A percentile compares a stretch with the other conserved stretches of the same genome.
Evolutionary conservation across 306 rosid genomes (phyloP).

Genomic region (Cicer yamashitae): DNA sequence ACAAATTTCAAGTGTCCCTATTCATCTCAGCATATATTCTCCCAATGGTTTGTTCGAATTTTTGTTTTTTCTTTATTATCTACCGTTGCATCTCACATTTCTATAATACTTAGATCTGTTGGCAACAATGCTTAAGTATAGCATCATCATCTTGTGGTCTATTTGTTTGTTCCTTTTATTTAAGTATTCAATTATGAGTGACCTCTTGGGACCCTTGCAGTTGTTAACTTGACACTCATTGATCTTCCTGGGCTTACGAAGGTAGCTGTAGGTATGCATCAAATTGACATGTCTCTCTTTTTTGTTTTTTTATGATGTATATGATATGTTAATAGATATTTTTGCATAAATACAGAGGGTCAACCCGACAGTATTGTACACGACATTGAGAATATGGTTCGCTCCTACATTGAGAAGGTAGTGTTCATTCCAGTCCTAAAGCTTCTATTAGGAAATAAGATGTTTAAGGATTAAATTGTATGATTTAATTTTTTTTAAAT

Average conservation of each 20-base stretch:
- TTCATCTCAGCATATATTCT: slow-evolving; percentile 94
- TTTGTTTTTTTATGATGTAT: slow-evolving; percentile 7
- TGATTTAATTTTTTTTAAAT: slow-evolving; percentile 1
- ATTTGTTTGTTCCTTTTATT: slow-evolving; percentile 5
- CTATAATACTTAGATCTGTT: background rate
- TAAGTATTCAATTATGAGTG: slow-evolving; percentile 14
- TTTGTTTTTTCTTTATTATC: slow-evolving; percentile 2
- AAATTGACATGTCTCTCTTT: slow-evolving; percentile 27
- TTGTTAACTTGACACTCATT: slow-evolving; percentile 93
- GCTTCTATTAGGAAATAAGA: slow-evolving; percentile 9
- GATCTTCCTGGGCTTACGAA: slow-evolving; percentile 98
- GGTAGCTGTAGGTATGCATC: slow-evolving; percentile 87
- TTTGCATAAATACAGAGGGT: slow-evolving; percentile 69
- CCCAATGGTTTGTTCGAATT: slow-evolving; percentile 69
- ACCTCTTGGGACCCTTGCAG: slow-evolving; percentile 55
- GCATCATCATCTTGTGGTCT: background rate
- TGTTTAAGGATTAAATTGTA: slow-evolving; percentile 19
- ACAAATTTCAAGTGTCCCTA: slow-evolving; percentile 87
- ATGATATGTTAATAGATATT: slow-evolving; percentile 29
- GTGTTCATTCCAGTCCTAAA: slow-evolving; percentile 19
- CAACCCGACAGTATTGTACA: slow-evolving; percentile 89
- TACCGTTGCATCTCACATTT: background rate
- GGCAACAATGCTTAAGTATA: background rate
- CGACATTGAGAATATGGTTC: slow-evolving; percentile 95
- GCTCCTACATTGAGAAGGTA: slow-evolving; percentile 96